Percentiles rank a stretch among this genome's conserved stretches.
These are phyloP conservation scores for Paramecium pentaurelia DNA, from an alignment of 73 alveolate genomes.

Conservation along the genomic window DNA sequence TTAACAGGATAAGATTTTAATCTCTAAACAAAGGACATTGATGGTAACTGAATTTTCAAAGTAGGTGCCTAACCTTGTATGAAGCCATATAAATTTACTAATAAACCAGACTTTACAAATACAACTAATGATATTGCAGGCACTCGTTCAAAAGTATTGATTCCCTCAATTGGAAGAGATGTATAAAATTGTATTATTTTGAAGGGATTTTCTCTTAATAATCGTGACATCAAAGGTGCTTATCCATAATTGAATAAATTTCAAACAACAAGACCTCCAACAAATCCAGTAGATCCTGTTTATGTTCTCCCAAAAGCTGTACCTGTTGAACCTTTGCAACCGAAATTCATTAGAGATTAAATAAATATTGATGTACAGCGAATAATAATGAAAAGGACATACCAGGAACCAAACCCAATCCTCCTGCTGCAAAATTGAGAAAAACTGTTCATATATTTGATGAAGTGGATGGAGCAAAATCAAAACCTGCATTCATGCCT, in stretches of 20 bases:
- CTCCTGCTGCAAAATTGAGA: conserved; percentile 78
- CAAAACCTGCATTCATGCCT: conserved; percentile 71
- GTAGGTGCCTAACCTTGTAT: conserved; percentile 66
- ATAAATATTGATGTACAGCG: conserved; percentile 64
- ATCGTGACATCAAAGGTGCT: conserved; percentile 71
- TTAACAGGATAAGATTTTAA: conserved; percentile 40
- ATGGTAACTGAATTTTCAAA: conserved; percentile 46
- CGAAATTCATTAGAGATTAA: conserved; percentile 93
- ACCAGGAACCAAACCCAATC: conserved; percentile 90
- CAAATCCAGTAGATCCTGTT: conserved; percentile 92
- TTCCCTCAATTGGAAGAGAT: conserved; percentile 12
- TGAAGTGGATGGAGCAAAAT: conserved; percentile 90
- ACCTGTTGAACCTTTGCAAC: conserved; percentile 83
- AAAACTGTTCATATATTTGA: conserved; percentile 78
- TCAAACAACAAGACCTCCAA: conserved; percentile 69
- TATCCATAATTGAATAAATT: conserved; percentile 75
- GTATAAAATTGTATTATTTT: conserved; percentile 56
- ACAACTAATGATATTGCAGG: conserved; percentile 63
- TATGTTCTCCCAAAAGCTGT: conserved; percentile 90
- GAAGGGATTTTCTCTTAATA: conserved; percentile 67
- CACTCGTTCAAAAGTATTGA: conserved; percentile 52
- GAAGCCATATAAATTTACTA: conserved; percentile 65
- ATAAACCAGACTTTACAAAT: conserved; percentile 60
- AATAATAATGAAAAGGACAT: conserved; percentile 75
- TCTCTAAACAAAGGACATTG: conserved; percentile 26